Base-by-base conservation (phyloP, 768 basidiomycete genomes). In the Boletus fagicola region DNA sequence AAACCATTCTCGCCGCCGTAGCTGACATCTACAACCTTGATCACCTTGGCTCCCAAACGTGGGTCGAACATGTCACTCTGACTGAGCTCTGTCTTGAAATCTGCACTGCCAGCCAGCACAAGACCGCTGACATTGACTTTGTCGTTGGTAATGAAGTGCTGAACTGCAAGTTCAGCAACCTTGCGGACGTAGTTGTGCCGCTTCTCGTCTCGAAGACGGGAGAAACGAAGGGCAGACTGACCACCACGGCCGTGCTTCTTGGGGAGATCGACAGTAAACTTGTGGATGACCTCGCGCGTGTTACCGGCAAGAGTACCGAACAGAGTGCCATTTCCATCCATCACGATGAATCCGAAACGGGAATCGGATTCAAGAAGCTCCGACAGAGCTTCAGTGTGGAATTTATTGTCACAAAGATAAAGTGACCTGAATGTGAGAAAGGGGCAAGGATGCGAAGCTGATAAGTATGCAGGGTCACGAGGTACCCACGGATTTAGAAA, bases 221-320 rank as follows among this genome's bases (percentile, higher is more conserved):
- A 92, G 85, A 99, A 99, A 90, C 97, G 97, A 44, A 98, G 83
- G 26, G 97, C 97, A 54, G 97, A 98, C 76, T 99, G 97, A 75
- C 97, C 97, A 85, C 97, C 97, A 81, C 97, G 94, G 61, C 96
- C 96, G 74, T 98, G 97, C 80, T 99, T 99, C 81, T 99, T 99
- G 43, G 97, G 97, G 11, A 98, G 83, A 75, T 98, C 97, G 71
- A 99, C 97, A 20, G 93, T 93, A 78, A 98, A 98, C 75, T 98
- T 98, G 79, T 99, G 97, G 55, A 96, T 81, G 51, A 99, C 85
- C 63, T 98, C 95, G 62, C 97, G 93, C 20, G 97, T 96, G 75
- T 98, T 98, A 48, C 97, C 97, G 0, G 96, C 86, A 54, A 99
- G 84, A 5, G 90, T 91, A 56, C 97, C 97, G 66, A 98, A 98